phyloP scores from a whole-genome alignment of 73 alveolate genomes.

The Paramecium tetraurelia region DNA sequence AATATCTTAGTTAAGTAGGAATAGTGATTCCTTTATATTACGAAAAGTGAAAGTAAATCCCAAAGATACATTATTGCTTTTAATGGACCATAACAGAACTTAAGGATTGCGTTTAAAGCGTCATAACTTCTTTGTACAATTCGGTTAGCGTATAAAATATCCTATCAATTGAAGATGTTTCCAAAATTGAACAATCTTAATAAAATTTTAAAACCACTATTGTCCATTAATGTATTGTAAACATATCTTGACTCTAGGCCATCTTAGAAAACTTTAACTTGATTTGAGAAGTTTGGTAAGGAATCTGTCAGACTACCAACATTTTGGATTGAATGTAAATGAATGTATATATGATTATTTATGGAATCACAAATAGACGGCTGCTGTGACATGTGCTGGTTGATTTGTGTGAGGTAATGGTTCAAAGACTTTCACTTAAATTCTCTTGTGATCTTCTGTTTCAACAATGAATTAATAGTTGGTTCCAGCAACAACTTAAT shows the following conservation, averaged over 20 bases:
- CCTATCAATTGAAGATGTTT: not conserved
- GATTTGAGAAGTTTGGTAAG: not conserved
- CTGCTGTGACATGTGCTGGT: slow-evolving; percentile 28
- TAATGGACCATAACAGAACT: not conserved
- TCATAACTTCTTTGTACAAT: not conserved
- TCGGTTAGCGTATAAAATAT: not conserved
- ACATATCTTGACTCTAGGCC: not conserved
- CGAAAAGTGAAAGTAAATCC: not conserved
- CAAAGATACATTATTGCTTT: not conserved
- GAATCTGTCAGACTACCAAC: not conserved
- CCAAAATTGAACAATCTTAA: not conserved
- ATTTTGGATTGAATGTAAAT: not conserved
- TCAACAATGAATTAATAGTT: slow-evolving; percentile 8
- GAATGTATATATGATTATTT: not conserved
- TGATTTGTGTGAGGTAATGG: slow-evolving; percentile 46
- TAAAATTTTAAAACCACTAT: not conserved
- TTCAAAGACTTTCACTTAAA: slow-evolving; percentile 15
- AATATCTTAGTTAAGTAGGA: not conserved
- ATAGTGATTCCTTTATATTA: not conserved
- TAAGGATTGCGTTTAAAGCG: not conserved
- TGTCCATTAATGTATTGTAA: not conserved
- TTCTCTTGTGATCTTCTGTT: not conserved
- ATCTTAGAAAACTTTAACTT: not conserved
- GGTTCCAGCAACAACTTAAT: slow-evolving; percentile 47
- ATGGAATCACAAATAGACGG: not conserved